These are phyloP conservation scores for Colletotrichum sp. DNA, from an alignment of 2,329 filamentous ascomycete species.

Conservation along the genomic window DNA sequence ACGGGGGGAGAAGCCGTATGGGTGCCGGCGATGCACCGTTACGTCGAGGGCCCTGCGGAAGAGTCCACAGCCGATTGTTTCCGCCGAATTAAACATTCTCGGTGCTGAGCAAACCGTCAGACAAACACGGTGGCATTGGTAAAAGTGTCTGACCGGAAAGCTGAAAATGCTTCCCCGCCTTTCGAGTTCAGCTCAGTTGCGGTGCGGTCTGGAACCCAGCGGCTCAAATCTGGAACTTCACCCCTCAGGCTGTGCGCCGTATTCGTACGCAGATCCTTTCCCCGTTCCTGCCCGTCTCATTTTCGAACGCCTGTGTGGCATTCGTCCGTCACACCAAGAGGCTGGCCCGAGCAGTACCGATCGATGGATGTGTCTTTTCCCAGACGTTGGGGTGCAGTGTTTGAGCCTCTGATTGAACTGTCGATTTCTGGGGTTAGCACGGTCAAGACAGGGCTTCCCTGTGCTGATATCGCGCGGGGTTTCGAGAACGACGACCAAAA, in stretches of 20 bases:
- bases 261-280: not conserved
- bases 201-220: not conserved
- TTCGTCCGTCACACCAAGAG: not conserved
- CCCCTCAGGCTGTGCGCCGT: conserved; percentile 11
- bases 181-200: not conserved
- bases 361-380: not conserved
- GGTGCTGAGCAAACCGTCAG: not conserved
- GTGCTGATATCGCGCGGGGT: not conserved
- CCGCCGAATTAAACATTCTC: not conserved
- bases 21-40: not conserved
- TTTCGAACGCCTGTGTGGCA: not conserved
- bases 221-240: not conserved
- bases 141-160: conserved; percentile 1
- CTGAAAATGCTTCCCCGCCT: conserved; percentile 1
- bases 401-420: not conserved
- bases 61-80: not conserved
- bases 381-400: not conserved
- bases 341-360: conserved; percentile 1
- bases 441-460: not conserved
- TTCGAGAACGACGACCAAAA: not conserved
- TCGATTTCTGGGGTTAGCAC: not conserved
- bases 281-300: not conserved
- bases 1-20: not conserved
- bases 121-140: not conserved
- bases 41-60: not conserved